phyloP scores from a whole-genome alignment of 116 monocot genomes.

The Cymodocea nodosa region DNA sequence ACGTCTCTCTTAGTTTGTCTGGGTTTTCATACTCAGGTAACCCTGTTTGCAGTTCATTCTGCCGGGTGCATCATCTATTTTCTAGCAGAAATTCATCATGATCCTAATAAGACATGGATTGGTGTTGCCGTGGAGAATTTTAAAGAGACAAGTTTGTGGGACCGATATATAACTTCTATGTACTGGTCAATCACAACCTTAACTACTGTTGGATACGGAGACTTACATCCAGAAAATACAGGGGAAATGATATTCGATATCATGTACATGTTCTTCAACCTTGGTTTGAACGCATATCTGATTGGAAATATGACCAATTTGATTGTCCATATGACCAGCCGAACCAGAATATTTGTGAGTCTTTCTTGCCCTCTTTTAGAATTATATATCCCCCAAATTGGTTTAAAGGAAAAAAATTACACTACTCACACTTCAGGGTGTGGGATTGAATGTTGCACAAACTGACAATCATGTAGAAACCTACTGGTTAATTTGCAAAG shows the following conservation, averaged over 20 bases:
- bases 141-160: slow-evolving; percentile 35
- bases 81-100: slow-evolving; percentile 49
- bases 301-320: slow-evolving; percentile 93
- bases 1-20: not conserved
- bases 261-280: slow-evolving; percentile 80
- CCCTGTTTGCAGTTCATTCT: slow-evolving; percentile 67
- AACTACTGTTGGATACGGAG: slow-evolving; percentile 86
- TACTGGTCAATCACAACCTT: slow-evolving; percentile 94
- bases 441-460: too few species aligned
- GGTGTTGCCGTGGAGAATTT: slow-evolving; percentile 46
- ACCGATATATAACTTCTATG: slow-evolving; percentile 64
- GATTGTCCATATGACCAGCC: slow-evolving; percentile 70
- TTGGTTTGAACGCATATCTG: slow-evolving; percentile 73
- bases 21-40: slow-evolving; percentile 27
- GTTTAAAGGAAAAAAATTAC: too few species aligned
- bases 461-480: too few species aligned
- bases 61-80: slow-evolving; percentile 85
- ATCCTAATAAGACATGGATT: slow-evolving; percentile 61
- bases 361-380: not conserved
- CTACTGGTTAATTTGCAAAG: too few species aligned
- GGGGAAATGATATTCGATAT: slow-evolving; percentile 69
- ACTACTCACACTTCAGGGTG: too few species aligned
- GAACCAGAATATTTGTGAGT: slow-evolving; percentile 75
- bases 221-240: slow-evolving; percentile 66
- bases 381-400: not conserved